A percentile compares a stretch with the other conserved stretches of the same genome.
These are phyloP conservation scores for Cephaloascus albidus DNA, from an alignment of 805 yeast genomes.

Conservation along the genomic window DNA sequence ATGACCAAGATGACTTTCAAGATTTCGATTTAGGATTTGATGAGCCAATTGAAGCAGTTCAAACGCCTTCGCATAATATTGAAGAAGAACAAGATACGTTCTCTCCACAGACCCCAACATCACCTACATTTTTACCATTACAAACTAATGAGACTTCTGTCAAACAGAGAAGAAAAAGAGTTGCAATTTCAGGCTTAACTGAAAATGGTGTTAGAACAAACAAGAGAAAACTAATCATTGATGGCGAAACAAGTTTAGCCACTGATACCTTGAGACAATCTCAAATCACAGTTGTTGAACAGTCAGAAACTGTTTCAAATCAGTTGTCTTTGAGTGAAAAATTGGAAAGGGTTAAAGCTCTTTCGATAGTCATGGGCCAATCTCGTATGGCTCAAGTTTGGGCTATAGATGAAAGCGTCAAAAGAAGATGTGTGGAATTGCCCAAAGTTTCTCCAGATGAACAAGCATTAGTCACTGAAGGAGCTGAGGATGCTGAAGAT, in stretches of 20 bases:
- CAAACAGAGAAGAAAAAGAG: conserved; percentile 12
- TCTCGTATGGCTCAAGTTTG: conserved; percentile 13
- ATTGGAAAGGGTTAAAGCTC: neutral
- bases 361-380: conserved; percentile 6
- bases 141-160: neutral
- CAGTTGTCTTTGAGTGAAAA: neutral
- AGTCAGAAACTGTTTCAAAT: neutral
- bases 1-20: conserved; percentile 9
- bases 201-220: conserved; percentile 39
- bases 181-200: conserved; percentile 20
- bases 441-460: too few relatives aligned
- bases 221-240: conserved; percentile 36
- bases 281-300: conserved; percentile 8
- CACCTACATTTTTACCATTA: neutral
- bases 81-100: conserved; percentile 10
- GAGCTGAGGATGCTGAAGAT: too few relatives aligned
- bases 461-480: too few relatives aligned
- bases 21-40: conserved; percentile 25
- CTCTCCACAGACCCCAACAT: conserved; percentile 4
- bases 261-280: conserved; percentile 25
- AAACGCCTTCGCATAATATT: conserved; percentile 1
- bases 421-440: conserved; percentile 17
- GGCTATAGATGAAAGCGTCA: conserved; percentile 20
- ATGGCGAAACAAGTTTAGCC: conserved; percentile 32
- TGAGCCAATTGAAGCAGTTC: conserved; percentile 26